Conservation (phyloP, 306 rosid genomes). For the Dryas octopetala region DNA sequence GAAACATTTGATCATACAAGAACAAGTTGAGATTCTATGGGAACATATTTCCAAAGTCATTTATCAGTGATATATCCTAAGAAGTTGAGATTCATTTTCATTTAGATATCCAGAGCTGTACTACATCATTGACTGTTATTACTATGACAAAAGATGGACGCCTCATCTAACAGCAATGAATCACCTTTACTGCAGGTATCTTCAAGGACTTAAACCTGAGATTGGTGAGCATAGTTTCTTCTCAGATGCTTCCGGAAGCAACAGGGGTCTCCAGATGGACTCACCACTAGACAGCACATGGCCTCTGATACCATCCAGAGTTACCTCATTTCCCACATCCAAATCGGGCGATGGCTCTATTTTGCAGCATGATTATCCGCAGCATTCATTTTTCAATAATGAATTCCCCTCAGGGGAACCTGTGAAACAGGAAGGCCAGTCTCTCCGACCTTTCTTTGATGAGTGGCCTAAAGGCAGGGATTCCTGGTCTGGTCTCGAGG, state of each 20-base stretch:
- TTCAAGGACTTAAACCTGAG: conserved; percentile 43
- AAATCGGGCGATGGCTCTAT: conserved; percentile 32
- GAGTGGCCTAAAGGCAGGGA: conserved; percentile 50
- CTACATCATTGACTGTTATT: neutral
- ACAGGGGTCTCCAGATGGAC: conserved; percentile 35
- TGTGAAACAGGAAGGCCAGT: conserved; percentile 44
- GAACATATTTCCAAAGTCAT: neutral
- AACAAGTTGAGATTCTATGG: neutral
- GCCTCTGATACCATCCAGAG: conserved; percentile 39
- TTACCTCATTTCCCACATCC: conserved; percentile 27
- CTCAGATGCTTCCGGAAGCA: conserved; percentile 41
- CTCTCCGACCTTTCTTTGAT: conserved; percentile 49
- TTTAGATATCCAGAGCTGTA: neutral
- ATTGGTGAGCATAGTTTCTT: conserved; percentile 48
- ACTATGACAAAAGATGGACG: neutral
- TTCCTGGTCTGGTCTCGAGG: conserved; percentile 53
- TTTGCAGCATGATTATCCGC: conserved; percentile 30
- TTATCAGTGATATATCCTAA: neutral
- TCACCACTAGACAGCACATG: conserved; percentile 37
- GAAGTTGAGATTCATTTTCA: neutral
- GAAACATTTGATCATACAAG: neutral
- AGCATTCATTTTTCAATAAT: conserved; percentile 29
- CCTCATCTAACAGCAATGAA: neutral
- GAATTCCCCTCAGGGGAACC: conserved; percentile 30
- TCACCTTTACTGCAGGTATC: conserved; percentile 31